Base-by-base conservation (phyloP, 768 basidiomycete species). In the Leccinum ochraceum region DNA sequence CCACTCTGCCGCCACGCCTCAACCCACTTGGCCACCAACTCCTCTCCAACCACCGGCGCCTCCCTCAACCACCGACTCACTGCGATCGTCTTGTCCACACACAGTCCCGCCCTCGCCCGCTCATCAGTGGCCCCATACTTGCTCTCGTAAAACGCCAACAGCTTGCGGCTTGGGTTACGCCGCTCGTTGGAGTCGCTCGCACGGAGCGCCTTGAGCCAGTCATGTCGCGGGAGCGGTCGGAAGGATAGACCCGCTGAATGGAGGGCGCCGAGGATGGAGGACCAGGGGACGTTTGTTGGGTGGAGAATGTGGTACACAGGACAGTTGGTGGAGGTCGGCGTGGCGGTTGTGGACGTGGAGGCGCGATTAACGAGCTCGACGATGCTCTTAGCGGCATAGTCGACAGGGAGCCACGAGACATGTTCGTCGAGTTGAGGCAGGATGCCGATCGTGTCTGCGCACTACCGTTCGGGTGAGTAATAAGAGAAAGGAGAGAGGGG, bases 371-470 rank as follows among this genome's bases (percentile, higher is more conserved):
- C 71, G 42, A 44, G 74, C 60, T 86, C 82, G 42, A 74, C 63
- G 61, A 85, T 81, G 17, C 76, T 77, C 36, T 71, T 71, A 8
- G 77, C 83, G 1, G 83, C 83, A 55, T 73, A 76, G 71, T 86
- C 77, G 54, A 84, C 81, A 0, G 84, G 83, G 2, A 86, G 74
- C 83, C 83, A 85, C 0, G 80, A 63, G 20, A 69, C 66, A 4
- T 28, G 67, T 66, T 79, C 77, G 8, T 74, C 68, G 6, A 71
- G 59, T 1, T 65, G 17, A 76, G 74, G 3, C 10, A 79, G 69
- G 14, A 72, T 64, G 1, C 78, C 75, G 37, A 80, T 74, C 44
- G 75, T 77, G 39, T 80, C 72, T 22, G 75, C 77, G 3, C 79
- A 71, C 69, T 79, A 75, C 69, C 24, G 1, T 57, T 22, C 20